Evolutionary conservation across 2,329 filamentous ascomycete species (phyloP).

Genomic region (Plenodomus tracheiphilus): DNA sequence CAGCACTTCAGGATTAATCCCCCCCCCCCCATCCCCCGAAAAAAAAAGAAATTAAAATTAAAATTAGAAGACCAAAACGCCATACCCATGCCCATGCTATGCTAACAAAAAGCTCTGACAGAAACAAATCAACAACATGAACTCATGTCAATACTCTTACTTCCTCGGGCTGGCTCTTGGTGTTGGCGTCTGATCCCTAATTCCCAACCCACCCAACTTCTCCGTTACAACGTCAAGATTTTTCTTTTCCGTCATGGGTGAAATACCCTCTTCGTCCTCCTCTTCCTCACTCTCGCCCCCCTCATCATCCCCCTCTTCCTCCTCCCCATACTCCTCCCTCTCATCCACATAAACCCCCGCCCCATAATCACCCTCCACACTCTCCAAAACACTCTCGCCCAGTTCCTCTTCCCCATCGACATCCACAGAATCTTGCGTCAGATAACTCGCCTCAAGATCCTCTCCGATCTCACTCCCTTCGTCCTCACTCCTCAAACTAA

Average conservation of each 20-base stretch:
- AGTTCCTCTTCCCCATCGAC: constrained; percentile 39
- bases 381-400: constrained; percentile 55
- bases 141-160: background rate
- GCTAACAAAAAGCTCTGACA: too few relatives aligned
- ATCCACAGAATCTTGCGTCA: constrained; percentile 57
- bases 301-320: constrained; percentile 19
- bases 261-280: too few relatives aligned
- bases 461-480: constrained; percentile 52
- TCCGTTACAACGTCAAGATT: background rate
- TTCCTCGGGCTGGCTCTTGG: background rate
- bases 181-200: background rate
- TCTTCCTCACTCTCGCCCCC: constrained; percentile 21
- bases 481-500: constrained; percentile 55
- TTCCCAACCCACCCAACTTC: background rate
- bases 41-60: too few relatives aligned
- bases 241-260: background rate
- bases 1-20: too few relatives aligned
- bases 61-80: too few relatives aligned
- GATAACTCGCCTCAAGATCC: constrained; percentile 60
- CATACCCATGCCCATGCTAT: too few relatives aligned
- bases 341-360: constrained; percentile 28
- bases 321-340: constrained; percentile 24
- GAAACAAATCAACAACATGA: too few relatives aligned
- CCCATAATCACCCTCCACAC: constrained; percentile 48
- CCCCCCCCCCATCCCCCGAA: too few relatives aligned